These are phyloP conservation scores for Saccharomyces hybrid DNA, from an alignment of 1,139 yeast species.

Conservation along the genomic window DNA sequence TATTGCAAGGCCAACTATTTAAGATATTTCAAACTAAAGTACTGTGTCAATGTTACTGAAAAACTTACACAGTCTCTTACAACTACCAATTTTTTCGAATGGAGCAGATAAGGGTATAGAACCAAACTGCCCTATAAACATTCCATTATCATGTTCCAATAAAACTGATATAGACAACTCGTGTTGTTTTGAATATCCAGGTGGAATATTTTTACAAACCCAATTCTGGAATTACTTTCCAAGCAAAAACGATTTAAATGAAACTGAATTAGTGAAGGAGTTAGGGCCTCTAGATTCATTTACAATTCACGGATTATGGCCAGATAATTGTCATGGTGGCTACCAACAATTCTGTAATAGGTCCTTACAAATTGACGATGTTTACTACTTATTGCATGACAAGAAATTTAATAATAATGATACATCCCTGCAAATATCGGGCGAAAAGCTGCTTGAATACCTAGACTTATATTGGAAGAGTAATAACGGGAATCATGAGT, in stretches of 20 bases:
- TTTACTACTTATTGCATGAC: conserved; percentile 42
- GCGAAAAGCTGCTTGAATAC: conserved; percentile 44
- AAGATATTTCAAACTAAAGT: background rate
- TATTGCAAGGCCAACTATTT: background rate
- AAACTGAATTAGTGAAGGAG: conserved; percentile 34
- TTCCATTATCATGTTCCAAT: conserved; percentile 61
- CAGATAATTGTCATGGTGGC: conserved; percentile 71
- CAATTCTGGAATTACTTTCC: conserved; percentile 95
- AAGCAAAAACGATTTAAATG: conserved; percentile 16
- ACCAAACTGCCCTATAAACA: conserved; percentile 50
- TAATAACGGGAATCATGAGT: conserved; percentile 63
- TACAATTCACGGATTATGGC: conserved; percentile 85
- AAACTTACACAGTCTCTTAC: background rate
- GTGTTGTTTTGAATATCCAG: conserved; percentile 87
- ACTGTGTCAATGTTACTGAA: background rate
- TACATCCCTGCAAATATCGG: conserved; percentile 33
- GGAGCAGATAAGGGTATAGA: conserved; percentile 1
- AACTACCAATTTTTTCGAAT: background rate
- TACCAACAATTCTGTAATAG: conserved; percentile 72
- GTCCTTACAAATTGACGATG: conserved; percentile 48
- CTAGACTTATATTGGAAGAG: conserved; percentile 73
- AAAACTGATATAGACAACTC: conserved; percentile 40
- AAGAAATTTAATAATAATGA: conserved; percentile 28
- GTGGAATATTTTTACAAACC: conserved; percentile 76
- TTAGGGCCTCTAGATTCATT: conserved; percentile 71